Percentiles rank a stretch among this genome's conserved stretches.
Conservation (phyloP, 768 basidiomycete genomes). For the Lyophyllum atratum region DNA sequence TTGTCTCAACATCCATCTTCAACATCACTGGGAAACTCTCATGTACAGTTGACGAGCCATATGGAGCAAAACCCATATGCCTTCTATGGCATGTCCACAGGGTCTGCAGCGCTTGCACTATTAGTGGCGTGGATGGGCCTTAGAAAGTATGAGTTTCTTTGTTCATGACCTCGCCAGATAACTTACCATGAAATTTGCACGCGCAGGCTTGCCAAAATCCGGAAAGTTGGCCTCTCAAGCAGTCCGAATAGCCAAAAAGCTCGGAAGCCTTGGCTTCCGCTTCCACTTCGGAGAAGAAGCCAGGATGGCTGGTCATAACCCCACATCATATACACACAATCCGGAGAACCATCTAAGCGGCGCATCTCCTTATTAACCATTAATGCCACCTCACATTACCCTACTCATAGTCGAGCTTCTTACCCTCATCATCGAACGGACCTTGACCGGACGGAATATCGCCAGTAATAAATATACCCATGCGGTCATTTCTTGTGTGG, state of each 20-base stretch:
- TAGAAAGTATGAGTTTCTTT: conserved; percentile 46
- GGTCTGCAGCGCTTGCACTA: conserved; percentile 58
- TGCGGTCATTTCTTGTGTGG: neutral
- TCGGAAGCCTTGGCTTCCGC: conserved; percentile 43
- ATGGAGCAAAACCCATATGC: conserved; percentile 75
- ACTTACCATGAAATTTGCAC: conserved; percentile 5
- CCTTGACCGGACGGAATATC: conserved; percentile 8
- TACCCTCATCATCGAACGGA: conserved; percentile 6
- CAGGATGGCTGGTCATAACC: conserved; percentile 43
- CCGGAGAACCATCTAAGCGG: conserved; percentile 6
- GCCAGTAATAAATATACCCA: conserved; percentile 7
- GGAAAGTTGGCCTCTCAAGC: conserved; percentile 47
- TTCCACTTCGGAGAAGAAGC: conserved; percentile 44
- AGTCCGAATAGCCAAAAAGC: conserved; percentile 27
- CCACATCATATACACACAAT: conserved; percentile 1
- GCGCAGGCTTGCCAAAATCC: conserved; percentile 43
- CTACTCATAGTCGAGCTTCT: conserved; percentile 3
- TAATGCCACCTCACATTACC: neutral
- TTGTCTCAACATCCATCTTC: conserved; percentile 9
- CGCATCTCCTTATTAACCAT: neutral
- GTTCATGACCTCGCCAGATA: conserved; percentile 6
- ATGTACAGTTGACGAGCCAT: conserved; percentile 65
- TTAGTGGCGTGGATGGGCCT: conserved; percentile 68
- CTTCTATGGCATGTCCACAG: conserved; percentile 65
- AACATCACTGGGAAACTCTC: conserved; percentile 12